phyloP scores from a whole-genome alignment of 352 stramenopile species.

The Pythium utonaiense region DNA sequence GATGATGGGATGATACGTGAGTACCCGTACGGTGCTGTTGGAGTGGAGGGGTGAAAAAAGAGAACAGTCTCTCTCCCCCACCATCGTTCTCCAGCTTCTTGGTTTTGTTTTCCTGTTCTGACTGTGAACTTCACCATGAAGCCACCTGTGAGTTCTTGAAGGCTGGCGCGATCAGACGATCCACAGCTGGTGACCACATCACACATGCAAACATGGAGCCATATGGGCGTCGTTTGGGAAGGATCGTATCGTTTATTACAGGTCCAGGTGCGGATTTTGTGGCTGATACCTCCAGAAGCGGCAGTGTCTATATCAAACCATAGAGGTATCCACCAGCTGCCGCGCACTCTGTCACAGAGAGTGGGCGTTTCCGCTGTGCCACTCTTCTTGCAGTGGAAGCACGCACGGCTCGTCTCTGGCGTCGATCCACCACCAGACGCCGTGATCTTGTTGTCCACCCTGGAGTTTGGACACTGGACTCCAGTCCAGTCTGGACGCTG shows the following conservation, averaged over 20 bases:
- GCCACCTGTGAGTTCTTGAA: constrained; percentile 13
- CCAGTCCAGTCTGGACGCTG: no score
- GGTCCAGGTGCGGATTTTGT: not conserved
- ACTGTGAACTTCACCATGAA: constrained; percentile 1
- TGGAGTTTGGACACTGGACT: no score
- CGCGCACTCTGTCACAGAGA: constrained; percentile 17
- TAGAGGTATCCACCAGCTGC: constrained; percentile 14
- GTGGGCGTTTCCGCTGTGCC: constrained; percentile 8
- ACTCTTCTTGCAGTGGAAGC: constrained; percentile 13
- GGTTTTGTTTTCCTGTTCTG: not conserved
- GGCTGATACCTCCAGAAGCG: not conserved
- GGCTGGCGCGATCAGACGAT: constrained; percentile 4
- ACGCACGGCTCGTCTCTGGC: constrained; percentile 19
- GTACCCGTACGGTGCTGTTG: no score
- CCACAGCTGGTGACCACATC: constrained; percentile 2
- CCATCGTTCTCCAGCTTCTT: not conserved
- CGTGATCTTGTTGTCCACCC: not conserved
- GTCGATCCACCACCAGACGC: constrained; percentile 1
- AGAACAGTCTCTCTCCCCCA: not conserved
- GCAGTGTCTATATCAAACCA: constrained; percentile 12
- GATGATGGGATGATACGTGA: no score
- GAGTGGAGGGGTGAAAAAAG: not conserved
- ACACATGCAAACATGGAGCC: not conserved
- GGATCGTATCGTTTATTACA: constrained; percentile 8
- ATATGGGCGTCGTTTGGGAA: not conserved